Evolutionary conservation across 306 rosid genomes (phyloP), one percentile per base, ranked within the genome.

Genomic region (Rosa chinensis): DNA sequence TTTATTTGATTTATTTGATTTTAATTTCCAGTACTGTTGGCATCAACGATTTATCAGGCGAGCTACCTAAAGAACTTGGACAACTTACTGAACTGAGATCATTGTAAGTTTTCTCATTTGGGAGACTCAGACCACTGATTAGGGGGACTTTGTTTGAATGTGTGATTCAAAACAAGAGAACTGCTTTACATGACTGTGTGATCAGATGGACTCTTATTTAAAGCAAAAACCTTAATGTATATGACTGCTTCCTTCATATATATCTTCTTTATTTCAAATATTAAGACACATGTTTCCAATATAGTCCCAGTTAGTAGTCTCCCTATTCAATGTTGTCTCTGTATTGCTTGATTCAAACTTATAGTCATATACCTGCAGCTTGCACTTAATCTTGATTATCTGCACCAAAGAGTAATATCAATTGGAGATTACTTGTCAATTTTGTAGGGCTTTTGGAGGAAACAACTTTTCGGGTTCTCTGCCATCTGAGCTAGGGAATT

Each of bases 401-500:
- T 35, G 48, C 42, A 53, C 76, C 44, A 47, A 40, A 28, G 56
- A 47, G 28, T 16, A n/a, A 5, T 23, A 35, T 53, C 14, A 14
- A 35, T 20, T 25, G 64, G 43, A 35, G 5, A 3, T 35, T 20
- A 35, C 39, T 78, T 82, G 16, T 67, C 45, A 70, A 61, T 79
- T 71, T 78, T 87, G 77, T 73, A 94, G 97, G 75, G 20, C 74
- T 23, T 72, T 88, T 70, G 42, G 45, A 48, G 40, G 91, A 71
- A 94, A 90, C 90, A 92, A 88, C 74, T 92, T 92, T 82, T 82
- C 89, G 0, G 97, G 97, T 45, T 47, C 93, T 83, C 82, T 94
- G 20, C 97, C 98, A 62, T 72, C 88, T 20, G 97, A 90, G 78
- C 87, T 94, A 16, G 97, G 98, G 56, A 79, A 82, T 9, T 79